Conservation (phyloP, 257 asterid species). For the Ophiorrhiza pumila region DNA sequence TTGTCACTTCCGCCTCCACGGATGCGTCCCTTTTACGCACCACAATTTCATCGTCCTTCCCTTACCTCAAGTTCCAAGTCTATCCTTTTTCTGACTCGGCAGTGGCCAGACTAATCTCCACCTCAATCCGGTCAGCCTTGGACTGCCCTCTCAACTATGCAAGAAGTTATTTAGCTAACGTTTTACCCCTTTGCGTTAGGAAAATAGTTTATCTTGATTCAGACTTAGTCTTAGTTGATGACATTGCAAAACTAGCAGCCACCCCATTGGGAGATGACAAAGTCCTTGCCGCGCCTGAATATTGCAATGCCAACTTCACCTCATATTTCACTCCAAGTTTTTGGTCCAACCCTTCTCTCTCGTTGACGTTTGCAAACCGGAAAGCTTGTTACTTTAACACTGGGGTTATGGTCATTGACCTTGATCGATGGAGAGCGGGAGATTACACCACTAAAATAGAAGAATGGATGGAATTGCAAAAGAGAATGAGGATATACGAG, state of each 20-base stretch:
- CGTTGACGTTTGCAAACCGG: slow-evolving; percentile 64
- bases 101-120: slow-evolving; percentile 73
- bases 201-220: slow-evolving; percentile 86
- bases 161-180: slow-evolving; percentile 70
- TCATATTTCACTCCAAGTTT: slow-evolving; percentile 78
- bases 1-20: slow-evolving; percentile 64
- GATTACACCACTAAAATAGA: slow-evolving; percentile 75
- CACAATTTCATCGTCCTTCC: slow-evolving; percentile 61
- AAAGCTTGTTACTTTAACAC: slow-evolving; percentile 89
- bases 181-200: slow-evolving; percentile 65
- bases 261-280: slow-evolving; percentile 44
- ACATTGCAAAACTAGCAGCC: slow-evolving; percentile 60
- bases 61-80: slow-evolving; percentile 59
- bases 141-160: slow-evolving; percentile 95
- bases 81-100: slow-evolving; percentile 52
- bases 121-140: slow-evolving; percentile 92
- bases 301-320: slow-evolving; percentile 90
- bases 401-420: slow-evolving; percentile 92
- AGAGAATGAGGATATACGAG: slow-evolving; percentile 80
- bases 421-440: slow-evolving; percentile 67
- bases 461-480: slow-evolving; percentile 94
- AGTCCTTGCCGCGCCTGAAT: slow-evolving; percentile 91
- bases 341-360: slow-evolving; percentile 88
- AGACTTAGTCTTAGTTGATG: slow-evolving; percentile 78
- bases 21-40: slow-evolving; percentile 39